Percentiles rank a stretch among this genome's conserved stretches.
Conservation (phyloP, 805 yeast species). For the Torulaspora gathmanii region DNA sequence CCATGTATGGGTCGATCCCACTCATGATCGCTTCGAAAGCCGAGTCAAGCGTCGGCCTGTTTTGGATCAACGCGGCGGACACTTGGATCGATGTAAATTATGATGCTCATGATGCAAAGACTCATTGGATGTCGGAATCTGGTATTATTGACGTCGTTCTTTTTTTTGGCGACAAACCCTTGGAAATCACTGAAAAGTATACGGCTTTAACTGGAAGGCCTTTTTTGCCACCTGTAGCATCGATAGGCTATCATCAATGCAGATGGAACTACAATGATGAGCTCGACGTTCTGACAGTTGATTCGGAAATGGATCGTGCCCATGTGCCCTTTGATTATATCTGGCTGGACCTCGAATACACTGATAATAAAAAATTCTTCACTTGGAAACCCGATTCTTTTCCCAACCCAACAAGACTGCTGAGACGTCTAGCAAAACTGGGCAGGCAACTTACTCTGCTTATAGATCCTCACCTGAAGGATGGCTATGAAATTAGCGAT, state of each 20-base stretch:
- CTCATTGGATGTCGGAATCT: slow-evolving; percentile 94
- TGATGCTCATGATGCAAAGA: slow-evolving; percentile 33
- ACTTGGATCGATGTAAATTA: slow-evolving; percentile 70
- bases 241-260: slow-evolving; percentile 92
- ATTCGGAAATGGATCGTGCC: slow-evolving; percentile 61
- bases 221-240: slow-evolving; percentile 66
- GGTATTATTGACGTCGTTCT: slow-evolving; percentile 76
- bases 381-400: slow-evolving; percentile 79
- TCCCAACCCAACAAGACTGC: slow-evolving; percentile 69
- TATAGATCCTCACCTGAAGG: slow-evolving; percentile 87
- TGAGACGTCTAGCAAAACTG: slow-evolving; percentile 56
- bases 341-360: slow-evolving; percentile 93
- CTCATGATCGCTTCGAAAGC: slow-evolving; percentile 67
- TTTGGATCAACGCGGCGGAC: slow-evolving; percentile 93
- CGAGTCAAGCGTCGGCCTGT: slow-evolving; percentile 62
- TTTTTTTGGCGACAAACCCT: slow-evolving; percentile 56
- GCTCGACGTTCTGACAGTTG: slow-evolving; percentile 72
- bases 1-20: slow-evolving; percentile 96
- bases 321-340: slow-evolving; percentile 83
- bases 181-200: slow-evolving; percentile 54
- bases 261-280: slow-evolving; percentile 96
- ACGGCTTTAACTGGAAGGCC: slow-evolving; percentile 70
- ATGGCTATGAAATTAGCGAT: slow-evolving; percentile 61
- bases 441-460: slow-evolving; percentile 80
- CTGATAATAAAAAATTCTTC: slow-evolving; percentile 81